Percentiles rank a stretch among this genome's conserved stretches.
Evolutionary conservation across 768 basidiomycete genomes (phyloP).

Genomic region (Boletellus emodensis): DNA sequence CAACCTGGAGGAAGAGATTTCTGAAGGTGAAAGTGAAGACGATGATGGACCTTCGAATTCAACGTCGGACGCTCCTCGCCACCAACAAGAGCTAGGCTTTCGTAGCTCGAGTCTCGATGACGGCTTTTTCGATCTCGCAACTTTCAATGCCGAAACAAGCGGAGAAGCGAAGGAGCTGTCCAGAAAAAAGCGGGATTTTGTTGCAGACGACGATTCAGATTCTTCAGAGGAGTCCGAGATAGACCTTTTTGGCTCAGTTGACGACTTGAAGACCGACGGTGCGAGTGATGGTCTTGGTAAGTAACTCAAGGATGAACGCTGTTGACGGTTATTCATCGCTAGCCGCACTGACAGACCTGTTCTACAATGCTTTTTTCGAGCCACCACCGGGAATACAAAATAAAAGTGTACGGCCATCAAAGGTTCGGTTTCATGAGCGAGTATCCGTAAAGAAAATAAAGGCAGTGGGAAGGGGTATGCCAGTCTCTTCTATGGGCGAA

Average conservation of each 20-base stretch:
- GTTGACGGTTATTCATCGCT: not conserved
- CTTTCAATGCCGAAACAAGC: constrained; percentile 86
- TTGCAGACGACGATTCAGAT: constrained; percentile 43
- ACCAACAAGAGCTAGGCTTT: constrained; percentile 23
- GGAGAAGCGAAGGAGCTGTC: constrained; percentile 64
- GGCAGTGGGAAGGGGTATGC: constrained; percentile 61
- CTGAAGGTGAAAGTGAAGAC: constrained; percentile 38
- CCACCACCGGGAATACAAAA: constrained; percentile 39
- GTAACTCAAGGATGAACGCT: constrained; percentile 12
- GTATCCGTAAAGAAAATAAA: constrained; percentile 82
- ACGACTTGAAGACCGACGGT: constrained; percentile 40
- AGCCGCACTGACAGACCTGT: constrained; percentile 43
- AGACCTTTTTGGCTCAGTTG: constrained; percentile 66
- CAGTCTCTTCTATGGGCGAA: constrained; percentile 40
- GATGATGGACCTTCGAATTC: constrained; percentile 25
- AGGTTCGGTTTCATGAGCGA: constrained; percentile 77
- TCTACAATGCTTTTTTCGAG: constrained; percentile 81
- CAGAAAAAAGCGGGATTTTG: constrained; percentile 54
- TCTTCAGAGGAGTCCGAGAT: constrained; percentile 48
- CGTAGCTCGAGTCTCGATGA: constrained; percentile 64
- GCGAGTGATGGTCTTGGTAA: constrained; percentile 40
- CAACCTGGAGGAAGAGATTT: constrained; percentile 37
- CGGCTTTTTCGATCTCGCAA: constrained; percentile 81
- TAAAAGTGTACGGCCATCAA: constrained; percentile 26
- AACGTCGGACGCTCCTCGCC: constrained; percentile 26